phyloP scores from a whole-genome alignment of 208 protist genomes.

The Tetramitus jugosus region DNA sequence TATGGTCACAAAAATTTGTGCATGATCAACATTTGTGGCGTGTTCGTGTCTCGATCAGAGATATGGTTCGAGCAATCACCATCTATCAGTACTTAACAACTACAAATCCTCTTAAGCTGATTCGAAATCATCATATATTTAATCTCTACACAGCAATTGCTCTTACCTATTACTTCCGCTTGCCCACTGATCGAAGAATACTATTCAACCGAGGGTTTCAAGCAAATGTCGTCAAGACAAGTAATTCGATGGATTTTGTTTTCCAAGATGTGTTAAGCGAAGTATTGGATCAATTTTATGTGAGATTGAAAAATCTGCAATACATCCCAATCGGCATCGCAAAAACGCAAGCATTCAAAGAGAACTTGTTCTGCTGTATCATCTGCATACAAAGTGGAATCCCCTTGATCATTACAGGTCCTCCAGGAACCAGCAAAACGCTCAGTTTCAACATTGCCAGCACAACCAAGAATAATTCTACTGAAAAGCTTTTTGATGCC shows the following conservation, averaged over 20 bases:
- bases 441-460: neutral
- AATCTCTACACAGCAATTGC: constrained; percentile 21
- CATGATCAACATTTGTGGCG: neutral
- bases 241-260: too few species aligned
- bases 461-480: constrained; percentile 18
- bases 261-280: too few species aligned
- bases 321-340: constrained; percentile 31
- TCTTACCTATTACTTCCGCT: constrained; percentile 32
- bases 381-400: constrained; percentile 36
- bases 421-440: constrained; percentile 29
- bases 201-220: neutral
- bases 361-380: constrained; percentile 42
- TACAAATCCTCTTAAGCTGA: neutral
- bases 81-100: constrained; percentile 48
- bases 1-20: neutral
- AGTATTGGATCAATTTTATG: too few species aligned
- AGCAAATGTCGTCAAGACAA: neutral
- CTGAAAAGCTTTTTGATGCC: neutral
- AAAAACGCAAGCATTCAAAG: constrained; percentile 37
- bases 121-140: neutral
- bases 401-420: constrained; percentile 43
- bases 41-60: constrained; percentile 39
- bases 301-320: too few species aligned
- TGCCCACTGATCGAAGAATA: neutral
- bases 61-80: constrained; percentile 33